Conservation (phyloP, 352 stramenopile species). For the Plasmopara halstedii region DNA sequence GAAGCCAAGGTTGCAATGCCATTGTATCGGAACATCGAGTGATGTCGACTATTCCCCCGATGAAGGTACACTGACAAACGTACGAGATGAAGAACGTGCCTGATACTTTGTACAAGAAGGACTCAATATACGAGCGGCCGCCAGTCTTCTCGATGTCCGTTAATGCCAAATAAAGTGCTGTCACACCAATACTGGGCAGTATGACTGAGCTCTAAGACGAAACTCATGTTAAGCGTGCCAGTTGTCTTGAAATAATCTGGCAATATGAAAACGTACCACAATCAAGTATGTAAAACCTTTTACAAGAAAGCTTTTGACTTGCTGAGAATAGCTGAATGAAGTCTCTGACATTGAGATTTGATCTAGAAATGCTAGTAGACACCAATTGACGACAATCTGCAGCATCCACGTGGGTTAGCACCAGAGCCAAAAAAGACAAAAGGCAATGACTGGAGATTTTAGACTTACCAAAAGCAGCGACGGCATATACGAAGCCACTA, state of each 20-base stretch:
- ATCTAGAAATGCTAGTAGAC: slow-evolving; percentile 59
- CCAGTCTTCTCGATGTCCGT: slow-evolving; percentile 43
- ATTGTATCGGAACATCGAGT: slow-evolving; percentile 54
- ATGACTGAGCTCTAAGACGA: slow-evolving; percentile 68
- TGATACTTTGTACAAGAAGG: slow-evolving; percentile 76
- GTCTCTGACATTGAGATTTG: slow-evolving; percentile 61
- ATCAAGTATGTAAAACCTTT: slow-evolving; percentile 75
- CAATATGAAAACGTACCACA: slow-evolving; percentile 34
- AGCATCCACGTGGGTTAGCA: neutral
- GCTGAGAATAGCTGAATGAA: slow-evolving; percentile 54
- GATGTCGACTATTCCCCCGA: slow-evolving; percentile 66
- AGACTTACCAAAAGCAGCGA: slow-evolving; percentile 55
- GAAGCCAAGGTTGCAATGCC: slow-evolving; percentile 63
- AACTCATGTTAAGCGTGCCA: no score
- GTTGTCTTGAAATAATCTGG: neutral
- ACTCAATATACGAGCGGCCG: slow-evolving; percentile 57
- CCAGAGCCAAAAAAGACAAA: neutral
- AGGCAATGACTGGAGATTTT: neutral
- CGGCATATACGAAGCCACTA: slow-evolving; percentile 63
- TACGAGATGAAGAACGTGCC: slow-evolving; percentile 86
- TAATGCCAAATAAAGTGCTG: slow-evolving; percentile 66
- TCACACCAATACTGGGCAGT: slow-evolving; percentile 70
- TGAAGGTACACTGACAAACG: slow-evolving; percentile 70
- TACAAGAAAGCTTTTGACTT: slow-evolving; percentile 61
- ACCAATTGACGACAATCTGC: slow-evolving; percentile 74